phyloP scores from a whole-genome alignment of 352 stramenopile genomes.

The Phytopythium helicoides region DNA sequence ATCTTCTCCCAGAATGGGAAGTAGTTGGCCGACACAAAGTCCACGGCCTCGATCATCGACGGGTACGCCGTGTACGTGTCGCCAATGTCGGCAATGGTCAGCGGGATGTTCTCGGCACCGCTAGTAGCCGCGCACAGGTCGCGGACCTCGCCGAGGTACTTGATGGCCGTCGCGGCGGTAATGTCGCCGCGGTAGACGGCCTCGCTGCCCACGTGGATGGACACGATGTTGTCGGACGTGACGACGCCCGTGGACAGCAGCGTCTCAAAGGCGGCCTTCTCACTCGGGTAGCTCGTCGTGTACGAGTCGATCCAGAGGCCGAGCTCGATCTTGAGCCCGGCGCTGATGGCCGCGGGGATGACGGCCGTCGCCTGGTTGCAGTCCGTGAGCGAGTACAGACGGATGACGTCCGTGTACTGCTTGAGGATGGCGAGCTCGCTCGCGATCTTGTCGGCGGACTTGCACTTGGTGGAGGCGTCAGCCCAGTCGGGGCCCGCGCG shows the following conservation, averaged over 20 bases:
- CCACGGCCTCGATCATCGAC: constrained; percentile 50
- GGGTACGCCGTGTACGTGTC: constrained; percentile 52
- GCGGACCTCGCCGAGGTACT: constrained; percentile 58
- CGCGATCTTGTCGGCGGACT: constrained; percentile 38
- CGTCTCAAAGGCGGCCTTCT: constrained; percentile 40
- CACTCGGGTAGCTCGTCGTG: constrained; percentile 30
- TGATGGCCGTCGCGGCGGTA: constrained; percentile 33
- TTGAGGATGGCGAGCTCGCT: constrained; percentile 45
- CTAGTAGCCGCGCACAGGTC: constrained; percentile 24
- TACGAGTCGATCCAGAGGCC: constrained; percentile 53
- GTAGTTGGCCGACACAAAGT: constrained; percentile 59
- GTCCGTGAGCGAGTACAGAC: constrained; percentile 50
- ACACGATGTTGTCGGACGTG: constrained; percentile 34
- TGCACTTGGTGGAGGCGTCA: constrained; percentile 50
- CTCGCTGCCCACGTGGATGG: constrained; percentile 71
- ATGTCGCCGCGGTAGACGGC: constrained; percentile 64
- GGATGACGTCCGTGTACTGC: constrained; percentile 46
- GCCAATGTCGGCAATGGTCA: constrained; percentile 65
- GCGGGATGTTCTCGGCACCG: constrained; percentile 29
- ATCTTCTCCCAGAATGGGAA: constrained; percentile 73
- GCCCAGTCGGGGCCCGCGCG: constrained; percentile 51
- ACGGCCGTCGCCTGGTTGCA: constrained; percentile 42
- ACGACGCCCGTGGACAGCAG: constrained; percentile 40
- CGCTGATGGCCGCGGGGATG: constrained; percentile 34
- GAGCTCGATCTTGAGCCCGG: constrained; percentile 46